Evolutionary conservation across 345 rosid species (phyloP), one percentile per base, ranked within the genome.

Genomic region (Hypericum perforatum): DNA sequence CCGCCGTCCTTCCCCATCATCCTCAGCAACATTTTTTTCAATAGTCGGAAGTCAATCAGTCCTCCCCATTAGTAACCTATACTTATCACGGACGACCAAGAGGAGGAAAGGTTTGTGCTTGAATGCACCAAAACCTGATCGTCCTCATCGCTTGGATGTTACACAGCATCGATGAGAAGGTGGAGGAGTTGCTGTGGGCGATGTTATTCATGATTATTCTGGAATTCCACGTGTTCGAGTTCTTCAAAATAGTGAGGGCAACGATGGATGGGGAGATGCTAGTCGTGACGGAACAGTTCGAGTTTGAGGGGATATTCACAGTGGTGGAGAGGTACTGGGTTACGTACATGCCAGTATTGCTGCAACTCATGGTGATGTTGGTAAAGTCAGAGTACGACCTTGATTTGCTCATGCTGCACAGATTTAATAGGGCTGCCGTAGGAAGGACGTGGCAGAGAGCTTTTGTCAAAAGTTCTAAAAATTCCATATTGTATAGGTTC

Each of bases 11-110:
- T n/a, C n/a, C n/a, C n/a, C n/a, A n/a, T n/a, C n/a, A n/a, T n/a
- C n/a, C n/a, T n/a, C n/a, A n/a, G n/a, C n/a, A n/a, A n/a, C n/a
- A n/a, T n/a, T 7, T 45, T 29, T 6, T 22, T 29, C 53, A 6
- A 29, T 48, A 11, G 0, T n/a, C 68, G 43, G 11, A 37, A 8
- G 76, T 77, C 48, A 56, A 61, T n/a, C 98, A 84, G 64, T 61
- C 79, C 11, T 91, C 82, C 49, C 9, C 78, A 47, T 95, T 92
- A 0, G 84, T 81, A n/a, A 73, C 22, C 78, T 91, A 0, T 85
- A 63, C 65, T 91, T 92, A 0, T 91, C 98, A 0, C 96, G 95
- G 45, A 87, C 96, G 0, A 91, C 84, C 0, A 96, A 95, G 5
- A 59, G 62, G 13, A 80, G 75, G 59, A 87, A 91, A 53, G 96